Percentiles rank a stretch among this genome's conserved stretches.
These are phyloP conservation scores for Mycena galopus DNA, from an alignment of 768 basidiomycete genomes.

Conservation along the genomic window DNA sequence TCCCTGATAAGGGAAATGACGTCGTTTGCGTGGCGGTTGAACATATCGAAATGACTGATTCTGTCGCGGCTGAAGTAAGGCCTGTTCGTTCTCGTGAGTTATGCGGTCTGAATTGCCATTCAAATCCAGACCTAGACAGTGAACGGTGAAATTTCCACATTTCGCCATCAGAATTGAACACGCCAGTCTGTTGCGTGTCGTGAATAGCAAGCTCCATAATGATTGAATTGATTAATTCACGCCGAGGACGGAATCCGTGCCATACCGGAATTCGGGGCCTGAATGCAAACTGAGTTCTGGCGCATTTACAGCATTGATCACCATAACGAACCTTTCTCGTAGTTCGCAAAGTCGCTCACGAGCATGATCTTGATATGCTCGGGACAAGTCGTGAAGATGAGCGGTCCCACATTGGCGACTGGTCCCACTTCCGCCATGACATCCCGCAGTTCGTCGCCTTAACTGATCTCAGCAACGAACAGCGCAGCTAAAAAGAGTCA, in stretches of 20 bases:
- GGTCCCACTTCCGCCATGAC: conserved; percentile 23
- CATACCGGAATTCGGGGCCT: too few species aligned
- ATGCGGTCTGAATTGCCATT: neutral
- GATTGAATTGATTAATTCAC: neutral
- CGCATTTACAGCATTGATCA: too few species aligned
- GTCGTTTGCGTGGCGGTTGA: neutral
- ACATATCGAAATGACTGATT: neutral
- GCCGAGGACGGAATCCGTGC: conserved; percentile 30
- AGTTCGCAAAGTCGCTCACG: conserved; percentile 43
- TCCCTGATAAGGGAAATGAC: neutral
- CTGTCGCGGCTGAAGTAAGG: neutral
- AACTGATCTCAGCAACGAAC: neutral
- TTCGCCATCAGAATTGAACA: neutral
- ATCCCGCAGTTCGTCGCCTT: conserved; percentile 28
- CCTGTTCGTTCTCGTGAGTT: neutral
- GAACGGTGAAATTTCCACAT: neutral
- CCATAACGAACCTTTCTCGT: conserved; percentile 43
- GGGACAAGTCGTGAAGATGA: conserved; percentile 39
- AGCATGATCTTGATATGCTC: conserved; percentile 45
- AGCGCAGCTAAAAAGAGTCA: neutral
- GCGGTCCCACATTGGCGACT: conserved; percentile 30
- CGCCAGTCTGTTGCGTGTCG: conserved; percentile 40
- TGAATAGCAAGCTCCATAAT: neutral
- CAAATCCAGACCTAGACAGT: too few species aligned
- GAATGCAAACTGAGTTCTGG: too few species aligned